Base-by-base conservation (phyloP, 2,329 filamentous ascomycete genomes). In the Pseudogymnoascus sp. region DNA sequence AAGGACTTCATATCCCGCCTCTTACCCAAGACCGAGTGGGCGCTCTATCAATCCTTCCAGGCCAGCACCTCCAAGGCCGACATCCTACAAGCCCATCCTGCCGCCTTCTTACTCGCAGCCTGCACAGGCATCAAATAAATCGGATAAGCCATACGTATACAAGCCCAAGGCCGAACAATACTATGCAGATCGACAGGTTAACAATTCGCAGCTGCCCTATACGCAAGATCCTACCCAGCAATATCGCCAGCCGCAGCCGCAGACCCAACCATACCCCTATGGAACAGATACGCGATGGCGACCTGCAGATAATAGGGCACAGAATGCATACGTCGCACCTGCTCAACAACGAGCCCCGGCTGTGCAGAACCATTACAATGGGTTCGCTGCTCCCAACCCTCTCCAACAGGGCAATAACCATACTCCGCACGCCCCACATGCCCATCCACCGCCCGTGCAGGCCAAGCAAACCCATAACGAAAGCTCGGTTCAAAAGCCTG, bases 121-220 rank as follows among this genome's bases (percentile, higher is more conserved):
- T 6, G 6, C 14, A 6, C 35, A 24, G 56, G 37, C 16, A 10
- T n/a, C 64, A 1, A 44, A 64, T 6, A 76, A 74, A 60, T 65
- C 73, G 6, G 77, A 79, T 33, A 83, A 79, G 70, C 81, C 81
- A 4, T 83, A 84, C 65, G 74, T 78, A 35, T 83, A 84, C 71
- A 83, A 84, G 67, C 80, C 81, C 59, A 63, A 26, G 60, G 61
- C 40, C 61, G 69, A 69, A 31, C 50, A 66, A 35, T 72, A 73
- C 63, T 67, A 69, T 35, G 62, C 72, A 64, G 72, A 73, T 66
- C 66, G 67, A 62, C 70, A 70, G 64, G 71, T 72, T 63, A 73
- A 72, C 64, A 67, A 64, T 62, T 70, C 68, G 59, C 72, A 74
- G 65, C 71, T 72, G 65, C 68, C 65, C 37, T 73, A 72, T 67